Conservation (phyloP, 2,329 filamentous ascomycete species). For the Hypoxylon sp. region DNA sequence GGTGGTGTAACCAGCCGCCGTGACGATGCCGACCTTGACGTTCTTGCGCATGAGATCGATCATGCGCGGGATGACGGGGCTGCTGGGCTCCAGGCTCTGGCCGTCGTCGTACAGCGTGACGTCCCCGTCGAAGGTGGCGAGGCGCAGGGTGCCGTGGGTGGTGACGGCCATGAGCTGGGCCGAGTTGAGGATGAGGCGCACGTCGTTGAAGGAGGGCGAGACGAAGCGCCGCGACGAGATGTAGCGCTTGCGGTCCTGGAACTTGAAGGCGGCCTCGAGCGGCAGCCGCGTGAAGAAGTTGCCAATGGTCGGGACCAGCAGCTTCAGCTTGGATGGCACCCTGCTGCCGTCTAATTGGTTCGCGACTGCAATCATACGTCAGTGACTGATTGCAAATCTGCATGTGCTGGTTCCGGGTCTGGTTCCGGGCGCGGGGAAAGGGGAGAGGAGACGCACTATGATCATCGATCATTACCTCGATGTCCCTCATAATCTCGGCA, state of each 20-base stretch:
- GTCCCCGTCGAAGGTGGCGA: conserved; percentile 97
- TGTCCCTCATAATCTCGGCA: conserved; percentile 93
- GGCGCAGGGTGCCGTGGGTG: conserved; percentile 76
- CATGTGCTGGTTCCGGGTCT: conserved; percentile 7
- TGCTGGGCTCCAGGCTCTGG: conserved; percentile 78
- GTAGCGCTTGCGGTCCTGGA: conserved; percentile 85
- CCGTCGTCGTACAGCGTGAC: conserved; percentile 96
- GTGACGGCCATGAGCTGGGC: conserved; percentile 95
- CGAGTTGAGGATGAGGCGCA: conserved; percentile 92
- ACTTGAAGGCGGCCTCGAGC: conserved; percentile 89
- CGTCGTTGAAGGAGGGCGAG: conserved; percentile 96
- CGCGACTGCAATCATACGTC: conserved; percentile 64
- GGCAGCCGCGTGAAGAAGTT: conserved; percentile 91
- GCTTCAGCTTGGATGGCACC: conserved; percentile 88
- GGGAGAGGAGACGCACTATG: conserved; percentile 71
- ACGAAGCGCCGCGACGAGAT: conserved; percentile 95
- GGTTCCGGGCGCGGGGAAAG: conserved; percentile 11
- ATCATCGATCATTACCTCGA: conserved; percentile 91
- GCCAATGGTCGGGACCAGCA: conserved; percentile 92
- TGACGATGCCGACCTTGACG: conserved; percentile 93
- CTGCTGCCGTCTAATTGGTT: conserved; percentile 75
- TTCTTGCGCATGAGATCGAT: conserved; percentile 79
- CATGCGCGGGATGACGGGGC: conserved; percentile 78
- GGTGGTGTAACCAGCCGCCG: conserved; percentile 93
- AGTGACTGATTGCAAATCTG: conserved; percentile 13